Percentiles rank a stretch among this genome's conserved stretches.
These are phyloP conservation scores for Postia placenta DNA, from an alignment of 768 basidiomycete species.

Conservation along the genomic window DNA sequence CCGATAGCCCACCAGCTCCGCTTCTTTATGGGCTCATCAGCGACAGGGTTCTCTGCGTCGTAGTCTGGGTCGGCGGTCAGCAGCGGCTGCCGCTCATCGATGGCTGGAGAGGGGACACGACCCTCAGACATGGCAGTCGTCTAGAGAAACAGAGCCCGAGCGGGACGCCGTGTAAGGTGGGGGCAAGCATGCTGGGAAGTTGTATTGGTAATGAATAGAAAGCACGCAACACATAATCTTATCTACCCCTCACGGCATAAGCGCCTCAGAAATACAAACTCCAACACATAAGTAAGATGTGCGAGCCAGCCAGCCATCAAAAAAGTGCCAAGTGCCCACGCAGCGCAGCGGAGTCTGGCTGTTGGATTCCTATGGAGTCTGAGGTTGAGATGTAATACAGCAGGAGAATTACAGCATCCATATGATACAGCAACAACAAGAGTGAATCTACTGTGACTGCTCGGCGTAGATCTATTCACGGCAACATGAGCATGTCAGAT, in stretches of 20 bases:
- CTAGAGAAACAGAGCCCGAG: not conserved
- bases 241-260: no score
- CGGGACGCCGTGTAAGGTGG: not conserved
- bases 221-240: not conserved
- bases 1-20: constrained; percentile 21
- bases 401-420: not conserved
- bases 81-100: constrained; percentile 17
- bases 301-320: no score
- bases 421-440: not conserved
- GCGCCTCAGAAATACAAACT: no score
- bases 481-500: not conserved
- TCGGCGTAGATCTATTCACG: constrained; percentile 67
- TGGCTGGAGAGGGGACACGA: not conserved
- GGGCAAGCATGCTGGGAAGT: not conserved
- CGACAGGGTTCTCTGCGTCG: constrained; percentile 7
- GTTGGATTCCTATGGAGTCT: no score
- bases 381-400: no score
- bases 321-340: no score
- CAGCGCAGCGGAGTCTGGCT: no score
- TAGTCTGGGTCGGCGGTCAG: constrained; percentile 1
- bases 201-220: not conserved
- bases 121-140: not conserved
- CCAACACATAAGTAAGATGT: no score
- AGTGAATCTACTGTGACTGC: constrained; percentile 42
- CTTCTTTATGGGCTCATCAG: constrained; percentile 17